phyloP scores from a whole-genome alignment of 2,329 filamentous ascomycete genomes.

The Chalaropsis ovoidea region DNA sequence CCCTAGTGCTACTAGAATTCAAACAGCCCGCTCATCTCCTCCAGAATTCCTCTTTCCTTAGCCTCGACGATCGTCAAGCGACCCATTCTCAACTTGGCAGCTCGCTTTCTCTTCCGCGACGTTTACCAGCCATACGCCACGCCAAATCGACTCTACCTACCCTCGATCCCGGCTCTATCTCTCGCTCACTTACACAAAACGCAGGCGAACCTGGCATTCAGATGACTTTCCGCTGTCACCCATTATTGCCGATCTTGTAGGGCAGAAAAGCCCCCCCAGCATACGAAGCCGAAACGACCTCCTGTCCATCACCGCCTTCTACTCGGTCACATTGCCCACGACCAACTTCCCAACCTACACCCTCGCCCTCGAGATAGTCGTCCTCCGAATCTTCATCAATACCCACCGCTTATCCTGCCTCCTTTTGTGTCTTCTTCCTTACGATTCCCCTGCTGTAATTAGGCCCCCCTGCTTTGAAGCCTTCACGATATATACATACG shows the following conservation, averaged over 20 bases:
- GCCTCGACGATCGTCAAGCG: constrained; percentile 14
- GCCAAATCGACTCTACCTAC: not conserved
- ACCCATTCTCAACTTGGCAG: constrained; percentile 2
- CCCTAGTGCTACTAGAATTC: constrained; percentile 8
- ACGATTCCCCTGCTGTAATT: not conserved
- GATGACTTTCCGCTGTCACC: constrained; percentile 11
- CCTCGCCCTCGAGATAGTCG: no score
- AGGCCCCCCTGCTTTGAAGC: not conserved
- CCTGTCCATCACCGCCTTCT: constrained; percentile 2
- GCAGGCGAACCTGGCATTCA: constrained; percentile 3
- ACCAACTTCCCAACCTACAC: not conserved
- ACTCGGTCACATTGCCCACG: not conserved
- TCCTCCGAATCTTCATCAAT: not conserved
- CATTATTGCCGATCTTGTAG: constrained; percentile 2
- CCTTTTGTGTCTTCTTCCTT: not conserved
- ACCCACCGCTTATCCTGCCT: not conserved
- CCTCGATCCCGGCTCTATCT: constrained; percentile 8
- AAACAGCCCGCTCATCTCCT: not conserved
- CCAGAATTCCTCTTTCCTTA: constrained; percentile 10
- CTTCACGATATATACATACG: not conserved
- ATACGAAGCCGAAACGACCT: not conserved
- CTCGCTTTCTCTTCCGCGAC: not conserved
- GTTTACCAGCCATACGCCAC: not conserved
- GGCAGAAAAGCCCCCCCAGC: constrained; percentile 1
- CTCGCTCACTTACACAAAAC: constrained; percentile 5